Evolutionary conservation across 2,329 filamentous ascomycete species (phyloP), one percentile per base, ranked within the genome.

Genomic region (Hymenoscyphus infarciens): DNA sequence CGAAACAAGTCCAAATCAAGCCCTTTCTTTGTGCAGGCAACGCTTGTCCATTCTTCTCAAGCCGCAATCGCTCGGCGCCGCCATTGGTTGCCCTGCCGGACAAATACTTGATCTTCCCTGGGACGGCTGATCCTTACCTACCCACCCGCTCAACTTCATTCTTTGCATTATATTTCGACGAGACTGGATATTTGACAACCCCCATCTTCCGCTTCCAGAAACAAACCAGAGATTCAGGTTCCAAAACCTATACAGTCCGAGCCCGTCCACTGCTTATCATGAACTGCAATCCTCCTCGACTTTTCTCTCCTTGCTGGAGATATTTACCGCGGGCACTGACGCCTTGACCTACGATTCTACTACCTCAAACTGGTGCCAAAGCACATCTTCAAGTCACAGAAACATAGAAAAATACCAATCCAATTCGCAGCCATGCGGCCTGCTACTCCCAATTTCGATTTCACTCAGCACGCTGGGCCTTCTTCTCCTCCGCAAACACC

Each of bases 401-500:
- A 62, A 54, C 57, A n/a, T 16, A 27, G 3, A 7, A 49, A 22
- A 49, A 56, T 3, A 22, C 27, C 53, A n/a, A 62, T 62, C 19
- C 22, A 63, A 33, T 61, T 25, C 57, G 69, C 69, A 65, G 73
- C 69, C 63, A 78, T 75, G 71, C 77, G 76, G 67, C 76, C 77
- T 61, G 72, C 76, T 49, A 79, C 78, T 64, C 78, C 79, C 60
- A 76, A 77, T 63, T 74, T 80, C 68, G 75, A 76, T 45, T 70
- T 71, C 61, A 61, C 71, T 66, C 72, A 71, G 62, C 73, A 75
- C 65, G 70, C 74, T 67, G 75, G 77, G 62, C 79, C 78, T 60
- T 77, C 79, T 61, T 82, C 80, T 69, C 80, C 80, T 66, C 80
- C 80, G 49, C 78, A 79, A 57, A 81, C 79, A 49, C 80, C 80